Base-by-base conservation (phyloP, 208 protist genomes). In the Crithidia brevicula region DNA sequence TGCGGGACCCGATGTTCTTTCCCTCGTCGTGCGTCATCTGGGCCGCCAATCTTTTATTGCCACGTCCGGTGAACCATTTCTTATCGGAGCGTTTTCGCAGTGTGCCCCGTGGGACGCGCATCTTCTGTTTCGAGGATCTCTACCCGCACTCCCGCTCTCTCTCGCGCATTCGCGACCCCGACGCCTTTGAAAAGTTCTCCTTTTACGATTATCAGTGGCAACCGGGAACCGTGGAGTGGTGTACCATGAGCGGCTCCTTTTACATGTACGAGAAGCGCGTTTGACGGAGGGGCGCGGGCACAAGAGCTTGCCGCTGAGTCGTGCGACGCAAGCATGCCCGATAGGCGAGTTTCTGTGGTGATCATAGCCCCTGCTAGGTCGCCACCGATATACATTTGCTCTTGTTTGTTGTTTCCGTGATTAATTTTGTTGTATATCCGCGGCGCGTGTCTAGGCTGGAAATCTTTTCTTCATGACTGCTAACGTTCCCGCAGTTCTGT, bases 191-290 rank as follows among this genome's bases (percentile, higher is more conserved):
- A 25, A 77, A 69, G 49, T 95, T 95, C 66, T 62, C 73, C 22
- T 92, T 95, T 77, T 34, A 50, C 8, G 89, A 95, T 62, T 95
- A 86, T 42, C 63, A 59, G 28, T 95, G 89, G 89, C 89, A 92
- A 53, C 73, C 72, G 5, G 66, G 52, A 16, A 85, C 76, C 27
- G 89, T 95, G 13, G 89, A 95, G 71, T 95, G 89, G 89, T 87
- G 82, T 49, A 54, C 56, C n/a, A 64, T 74, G 43, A 65, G 77
- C 4, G 89, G 89, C 0, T 28, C 60, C 0, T 92, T 92, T 56
- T 95, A 82, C 60, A 20, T 81, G 46, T 91, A 95, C 67, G 45
- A 63, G 46, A 75, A 75, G 45, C 50, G 53, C 22, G 23, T 38
- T 2, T 75, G 54, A 75, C 8, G 15, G 3, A 40, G 36, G 36